Conservation (phyloP, 2,329 filamentous ascomycete species). For the Thielaviopsis musarum region DNA sequence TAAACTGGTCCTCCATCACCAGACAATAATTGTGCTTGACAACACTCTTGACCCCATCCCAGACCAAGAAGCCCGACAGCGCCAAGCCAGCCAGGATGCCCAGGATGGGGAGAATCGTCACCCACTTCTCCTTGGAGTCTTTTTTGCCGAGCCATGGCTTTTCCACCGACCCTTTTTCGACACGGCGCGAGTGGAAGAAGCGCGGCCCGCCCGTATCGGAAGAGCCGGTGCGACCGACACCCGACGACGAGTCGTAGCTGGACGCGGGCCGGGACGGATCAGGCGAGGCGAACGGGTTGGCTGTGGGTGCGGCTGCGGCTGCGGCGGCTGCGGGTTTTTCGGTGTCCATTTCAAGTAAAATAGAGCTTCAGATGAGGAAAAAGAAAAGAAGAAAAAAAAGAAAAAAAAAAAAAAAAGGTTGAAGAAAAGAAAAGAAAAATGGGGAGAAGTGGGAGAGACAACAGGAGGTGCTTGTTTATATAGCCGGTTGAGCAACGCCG, state of each 20-base stretch:
- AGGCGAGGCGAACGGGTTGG: slow-evolving; percentile 32
- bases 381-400: not conserved
- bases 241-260: slow-evolving; percentile 28
- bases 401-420: not conserved
- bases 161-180: slow-evolving; percentile 56
- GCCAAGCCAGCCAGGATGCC: slow-evolving; percentile 53
- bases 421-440: not conserved
- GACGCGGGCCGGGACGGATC: slow-evolving; percentile 29
- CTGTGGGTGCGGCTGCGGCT: slow-evolving; percentile 9
- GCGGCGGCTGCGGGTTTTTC: slow-evolving; percentile 13
- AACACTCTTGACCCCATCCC: slow-evolving; percentile 56
- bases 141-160: slow-evolving; percentile 61
- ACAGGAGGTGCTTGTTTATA: too few relatives aligned
- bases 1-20: slow-evolving; percentile 50
- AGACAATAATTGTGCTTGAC: slow-evolving; percentile 58
- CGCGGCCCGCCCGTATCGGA: slow-evolving; percentile 19
- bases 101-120: slow-evolving; percentile 60
- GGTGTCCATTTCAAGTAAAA: slow-evolving; percentile 13
- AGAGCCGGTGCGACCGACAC: slow-evolving; percentile 16
- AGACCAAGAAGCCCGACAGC: slow-evolving; percentile 55
- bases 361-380: too few relatives aligned
- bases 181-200: slow-evolving; percentile 59
- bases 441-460: not conserved
- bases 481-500: too few relatives aligned
- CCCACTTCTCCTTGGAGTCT: slow-evolving; percentile 72